These are phyloP conservation scores for Cyathus striatus DNA, from an alignment of 768 basidiomycete genomes.

Conservation along the genomic window DNA sequence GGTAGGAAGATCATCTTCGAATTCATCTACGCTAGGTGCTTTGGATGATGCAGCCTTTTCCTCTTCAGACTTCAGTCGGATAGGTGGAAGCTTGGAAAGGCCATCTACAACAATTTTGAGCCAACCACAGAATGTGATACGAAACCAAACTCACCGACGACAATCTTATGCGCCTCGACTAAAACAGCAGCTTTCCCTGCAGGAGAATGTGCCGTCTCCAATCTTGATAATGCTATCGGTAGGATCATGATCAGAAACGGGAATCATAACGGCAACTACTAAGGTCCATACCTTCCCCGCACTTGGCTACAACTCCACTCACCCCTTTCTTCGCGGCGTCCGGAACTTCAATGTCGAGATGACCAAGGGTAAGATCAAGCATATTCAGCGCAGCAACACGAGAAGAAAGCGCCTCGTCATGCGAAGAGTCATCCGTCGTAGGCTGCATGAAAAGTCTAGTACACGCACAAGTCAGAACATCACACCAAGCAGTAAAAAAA, in stretches of 20 bases:
- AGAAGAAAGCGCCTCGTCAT: conserved; percentile 86
- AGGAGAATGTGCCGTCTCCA: conserved; percentile 49
- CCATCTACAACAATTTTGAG: conserved; percentile 49
- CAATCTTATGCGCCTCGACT: conserved; percentile 77
- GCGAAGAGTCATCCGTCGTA: conserved; percentile 65
- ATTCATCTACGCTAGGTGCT: conserved; percentile 4
- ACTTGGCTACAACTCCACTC: conserved; percentile 59
- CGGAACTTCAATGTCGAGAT: conserved; percentile 85
- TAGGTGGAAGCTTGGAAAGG: conserved; percentile 65
- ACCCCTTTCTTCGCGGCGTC: conserved; percentile 48
- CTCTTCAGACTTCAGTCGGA: conserved; percentile 66
- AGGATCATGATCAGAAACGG: not conserved
- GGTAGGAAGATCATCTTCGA: conserved; percentile 10
- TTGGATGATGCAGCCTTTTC: conserved; percentile 11
- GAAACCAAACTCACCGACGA: conserved; percentile 61
- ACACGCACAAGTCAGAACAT: not conserved
- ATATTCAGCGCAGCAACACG: conserved; percentile 89
- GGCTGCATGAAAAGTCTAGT: conserved; percentile 77
- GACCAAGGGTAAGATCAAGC: conserved; percentile 82
- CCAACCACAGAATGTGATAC: not conserved
- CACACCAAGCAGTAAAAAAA: not conserved
- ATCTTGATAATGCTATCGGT: conserved; percentile 24
- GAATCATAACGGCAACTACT: not conserved
- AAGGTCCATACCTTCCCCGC: conserved; percentile 68
- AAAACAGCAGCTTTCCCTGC: conserved; percentile 76